phyloP scores from a whole-genome alignment of 495 filamentous ascomycete species.

The Xylaria cubensis region DNA sequence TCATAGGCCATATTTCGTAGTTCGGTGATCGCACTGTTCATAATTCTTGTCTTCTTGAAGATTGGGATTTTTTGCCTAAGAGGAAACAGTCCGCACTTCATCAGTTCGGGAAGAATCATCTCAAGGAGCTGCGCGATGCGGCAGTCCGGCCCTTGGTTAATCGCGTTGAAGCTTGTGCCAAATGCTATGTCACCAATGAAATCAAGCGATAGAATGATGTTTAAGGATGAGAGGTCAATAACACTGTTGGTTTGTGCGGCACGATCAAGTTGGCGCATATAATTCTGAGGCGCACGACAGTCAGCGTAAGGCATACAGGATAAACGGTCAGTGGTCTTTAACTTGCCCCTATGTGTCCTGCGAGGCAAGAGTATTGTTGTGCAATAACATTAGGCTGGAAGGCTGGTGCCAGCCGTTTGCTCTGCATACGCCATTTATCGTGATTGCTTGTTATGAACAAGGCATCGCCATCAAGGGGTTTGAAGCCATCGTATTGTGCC shows the following conservation, averaged over 20 bases:
- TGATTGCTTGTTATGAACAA: slow-evolving; percentile 19
- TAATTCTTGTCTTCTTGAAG: slow-evolving; percentile 18
- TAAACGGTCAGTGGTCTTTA: neutral
- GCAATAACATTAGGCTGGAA: slow-evolving; percentile 22
- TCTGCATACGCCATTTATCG: slow-evolving; percentile 23
- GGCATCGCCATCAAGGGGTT: slow-evolving; percentile 22
- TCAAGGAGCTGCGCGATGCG: slow-evolving; percentile 23
- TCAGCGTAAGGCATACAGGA: neutral
- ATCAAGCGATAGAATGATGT: slow-evolving; percentile 25
- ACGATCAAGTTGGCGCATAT: slow-evolving; percentile 17
- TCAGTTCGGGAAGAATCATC: slow-evolving; percentile 25
- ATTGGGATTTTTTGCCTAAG: slow-evolving; percentile 18
- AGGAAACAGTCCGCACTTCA: slow-evolving; percentile 26
- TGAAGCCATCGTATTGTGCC: slow-evolving; percentile 22
- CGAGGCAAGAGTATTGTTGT: slow-evolving; percentile 21
- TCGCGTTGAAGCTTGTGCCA: slow-evolving; percentile 21
- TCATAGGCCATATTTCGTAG: slow-evolving; percentile 20
- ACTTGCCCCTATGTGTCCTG: slow-evolving; percentile 19
- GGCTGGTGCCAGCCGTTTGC: slow-evolving; percentile 22
- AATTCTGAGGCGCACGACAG: neutral
- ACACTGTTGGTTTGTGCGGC: neutral
- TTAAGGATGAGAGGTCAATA: slow-evolving; percentile 14
- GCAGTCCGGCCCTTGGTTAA: slow-evolving; percentile 19
- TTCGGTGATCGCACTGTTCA: slow-evolving; percentile 20
- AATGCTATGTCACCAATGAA: slow-evolving; percentile 28